These are phyloP conservation scores for Chaetomium sp. DNA, from an alignment of 2,329 filamentous ascomycete species.

Conservation along the genomic window DNA sequence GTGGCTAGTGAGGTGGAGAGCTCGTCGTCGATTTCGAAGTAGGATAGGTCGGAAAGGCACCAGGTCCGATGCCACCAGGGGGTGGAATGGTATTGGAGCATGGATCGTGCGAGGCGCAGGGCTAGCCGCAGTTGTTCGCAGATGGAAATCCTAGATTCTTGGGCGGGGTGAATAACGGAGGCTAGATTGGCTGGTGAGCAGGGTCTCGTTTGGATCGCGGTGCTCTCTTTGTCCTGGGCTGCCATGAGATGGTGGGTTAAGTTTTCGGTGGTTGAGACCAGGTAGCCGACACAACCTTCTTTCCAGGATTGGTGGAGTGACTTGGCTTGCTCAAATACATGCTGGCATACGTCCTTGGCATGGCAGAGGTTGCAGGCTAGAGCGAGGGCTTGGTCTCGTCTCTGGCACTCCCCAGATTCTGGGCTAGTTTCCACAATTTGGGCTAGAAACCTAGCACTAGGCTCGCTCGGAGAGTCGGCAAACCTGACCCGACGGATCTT, in stretches of 20 bases:
- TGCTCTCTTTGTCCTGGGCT: slow-evolving; percentile 1
- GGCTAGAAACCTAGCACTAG: not conserved
- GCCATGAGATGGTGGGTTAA: slow-evolving; percentile 2
- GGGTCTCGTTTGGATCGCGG: not conserved
- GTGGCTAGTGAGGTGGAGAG: slow-evolving; percentile 1
- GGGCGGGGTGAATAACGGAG: not conserved
- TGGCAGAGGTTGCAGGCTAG: not conserved
- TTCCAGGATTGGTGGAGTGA: not conserved
- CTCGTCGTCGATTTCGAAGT: not conserved
- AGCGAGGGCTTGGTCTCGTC: not conserved
- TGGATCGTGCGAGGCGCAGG: not conserved
- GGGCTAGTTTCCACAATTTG: too few relatives aligned
- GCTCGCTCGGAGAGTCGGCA: not conserved
- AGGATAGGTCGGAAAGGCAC: slow-evolving; percentile 1
- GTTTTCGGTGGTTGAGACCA: not conserved
- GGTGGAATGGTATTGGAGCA: slow-evolving; percentile 4
- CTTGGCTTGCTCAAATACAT: not conserved
- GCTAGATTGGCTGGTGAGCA: not conserved
- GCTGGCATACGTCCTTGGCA: slow-evolving; percentile 1
- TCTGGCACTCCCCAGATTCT: too few relatives aligned
- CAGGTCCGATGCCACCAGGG: slow-evolving; percentile 1
- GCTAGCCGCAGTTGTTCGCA: slow-evolving; percentile 1
- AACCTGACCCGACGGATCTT: slow-evolving; percentile 1
- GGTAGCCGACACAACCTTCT: slow-evolving; percentile 3
- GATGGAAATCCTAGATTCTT: not conserved